phyloP scores from a whole-genome alignment of 2,329 filamentous ascomycete species.

The Penicillium crustosum region DNA sequence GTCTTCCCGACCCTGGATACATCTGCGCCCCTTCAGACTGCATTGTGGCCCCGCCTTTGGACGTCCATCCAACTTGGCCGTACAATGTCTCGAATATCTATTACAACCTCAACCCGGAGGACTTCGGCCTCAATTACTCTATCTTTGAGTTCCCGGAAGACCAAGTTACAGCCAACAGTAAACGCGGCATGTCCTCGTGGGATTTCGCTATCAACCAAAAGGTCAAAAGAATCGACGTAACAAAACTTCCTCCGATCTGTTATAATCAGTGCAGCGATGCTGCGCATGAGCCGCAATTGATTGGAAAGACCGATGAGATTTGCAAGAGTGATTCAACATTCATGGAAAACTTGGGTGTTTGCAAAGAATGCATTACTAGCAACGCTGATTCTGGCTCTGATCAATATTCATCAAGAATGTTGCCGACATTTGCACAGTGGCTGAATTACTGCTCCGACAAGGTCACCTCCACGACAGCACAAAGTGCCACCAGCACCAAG shows the following conservation, averaged over 20 bases:
- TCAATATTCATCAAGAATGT: conserved; percentile 7
- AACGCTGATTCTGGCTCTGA: conserved; percentile 5
- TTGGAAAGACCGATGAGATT: conserved; percentile 10
- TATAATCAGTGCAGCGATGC: conserved; percentile 12
- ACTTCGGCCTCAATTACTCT: conserved; percentile 63
- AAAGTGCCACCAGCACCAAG: not conserved
- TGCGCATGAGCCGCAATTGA: not conserved
- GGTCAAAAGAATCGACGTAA: not conserved
- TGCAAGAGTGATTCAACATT: conserved; percentile 17
- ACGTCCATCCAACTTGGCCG: conserved; percentile 36
- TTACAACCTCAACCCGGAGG: conserved; percentile 63
- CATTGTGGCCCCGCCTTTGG: conserved; percentile 32
- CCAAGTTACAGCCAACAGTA: not conserved
- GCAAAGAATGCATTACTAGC: conserved; percentile 8
- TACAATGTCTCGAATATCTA: conserved; percentile 58
- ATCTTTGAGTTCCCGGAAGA: conserved; percentile 49
- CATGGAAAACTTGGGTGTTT: conserved; percentile 7
- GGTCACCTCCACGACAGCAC: conserved; percentile 1
- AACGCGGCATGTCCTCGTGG: not conserved
- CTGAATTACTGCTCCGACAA: conserved; percentile 17
- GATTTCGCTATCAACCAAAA: not conserved
- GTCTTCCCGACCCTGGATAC: conserved; percentile 41
- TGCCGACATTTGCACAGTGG: conserved; percentile 18
- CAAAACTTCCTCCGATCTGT: conserved; percentile 9
- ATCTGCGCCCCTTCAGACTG: conserved; percentile 44